Evolutionary conservation across 208 protist species (phyloP).

Genomic region (Acanthamoeba healyi): DNA sequence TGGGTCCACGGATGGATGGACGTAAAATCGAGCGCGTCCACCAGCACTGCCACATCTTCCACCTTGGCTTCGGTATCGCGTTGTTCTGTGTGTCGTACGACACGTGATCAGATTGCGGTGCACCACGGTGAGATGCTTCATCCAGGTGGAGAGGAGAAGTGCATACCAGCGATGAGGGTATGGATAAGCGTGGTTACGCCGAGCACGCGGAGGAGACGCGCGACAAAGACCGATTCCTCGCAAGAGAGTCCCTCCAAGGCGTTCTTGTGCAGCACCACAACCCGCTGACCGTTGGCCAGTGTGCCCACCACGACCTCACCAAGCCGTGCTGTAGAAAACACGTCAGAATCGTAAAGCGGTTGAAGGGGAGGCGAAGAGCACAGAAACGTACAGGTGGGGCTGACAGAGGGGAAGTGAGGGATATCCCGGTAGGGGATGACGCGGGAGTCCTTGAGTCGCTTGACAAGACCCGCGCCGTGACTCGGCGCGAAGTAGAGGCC

Average conservation of each 20-base stretch:
- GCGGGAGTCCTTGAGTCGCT: neutral
- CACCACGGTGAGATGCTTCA: neutral
- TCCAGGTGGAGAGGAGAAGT: neutral
- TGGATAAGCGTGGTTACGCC: conserved; percentile 34
- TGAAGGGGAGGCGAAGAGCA: neutral
- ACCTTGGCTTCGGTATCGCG: neutral
- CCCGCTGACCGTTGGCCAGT: neutral
- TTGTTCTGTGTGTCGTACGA: neutral
- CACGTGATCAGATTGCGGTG: neutral
- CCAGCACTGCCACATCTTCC: neutral
- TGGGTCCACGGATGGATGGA: conserved; percentile 52
- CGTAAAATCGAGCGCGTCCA: conserved; percentile 39
- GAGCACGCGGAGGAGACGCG: conserved; percentile 19
- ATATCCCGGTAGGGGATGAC: conserved; percentile 33
- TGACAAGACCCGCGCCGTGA: neutral
- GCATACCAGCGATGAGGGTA: conserved; percentile 39
- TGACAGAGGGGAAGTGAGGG: conserved; percentile 37
- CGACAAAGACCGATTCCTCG: conserved; percentile 64
- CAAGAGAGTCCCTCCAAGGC: conserved; percentile 47
- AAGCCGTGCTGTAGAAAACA: neutral
- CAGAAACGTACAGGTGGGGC: conserved; percentile 7
- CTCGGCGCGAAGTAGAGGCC: conserved; percentile 6
- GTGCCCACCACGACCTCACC: conserved; percentile 35
- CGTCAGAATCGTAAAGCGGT: neutral
- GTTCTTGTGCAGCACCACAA: conserved; percentile 36